These are phyloP conservation scores for Xylariaceae sp. DNA, from an alignment of 2,329 filamentous ascomycete species.

Conservation along the genomic window DNA sequence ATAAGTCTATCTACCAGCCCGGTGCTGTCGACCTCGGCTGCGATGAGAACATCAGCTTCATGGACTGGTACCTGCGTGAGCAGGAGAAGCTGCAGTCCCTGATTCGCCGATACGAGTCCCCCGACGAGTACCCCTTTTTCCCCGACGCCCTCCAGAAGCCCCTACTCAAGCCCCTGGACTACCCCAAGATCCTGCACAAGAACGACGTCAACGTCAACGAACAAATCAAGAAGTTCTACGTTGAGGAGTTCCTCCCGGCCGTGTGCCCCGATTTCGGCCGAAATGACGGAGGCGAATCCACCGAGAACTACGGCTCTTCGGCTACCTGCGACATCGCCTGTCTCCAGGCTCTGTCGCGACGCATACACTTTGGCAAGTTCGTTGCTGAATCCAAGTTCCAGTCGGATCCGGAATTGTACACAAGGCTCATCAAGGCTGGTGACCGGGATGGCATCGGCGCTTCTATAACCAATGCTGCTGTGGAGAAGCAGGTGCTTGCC, in stretches of 20 bases:
- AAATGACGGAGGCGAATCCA: slow-evolving; percentile 73
- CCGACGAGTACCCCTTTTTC: slow-evolving; percentile 98
- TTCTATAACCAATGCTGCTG: slow-evolving; percentile 82
- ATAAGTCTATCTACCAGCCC: slow-evolving; percentile 77
- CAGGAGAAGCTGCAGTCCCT: slow-evolving; percentile 88
- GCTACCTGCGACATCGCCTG: slow-evolving; percentile 87
- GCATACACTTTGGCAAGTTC: slow-evolving; percentile 98
- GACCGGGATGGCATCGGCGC: slow-evolving; percentile 78
- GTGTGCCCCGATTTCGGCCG: slow-evolving; percentile 75
- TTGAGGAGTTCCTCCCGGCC: slow-evolving; percentile 72
- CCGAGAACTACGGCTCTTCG: slow-evolving; percentile 92
- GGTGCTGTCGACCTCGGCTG: slow-evolving; percentile 72
- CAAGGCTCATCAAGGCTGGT: slow-evolving; percentile 70
- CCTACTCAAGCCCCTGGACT: slow-evolving; percentile 81
- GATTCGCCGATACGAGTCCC: slow-evolving; percentile 90
- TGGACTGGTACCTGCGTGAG: slow-evolving; percentile 89
- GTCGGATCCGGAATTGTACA: slow-evolving; percentile 75
- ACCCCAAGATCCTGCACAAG: slow-evolving; percentile 79
- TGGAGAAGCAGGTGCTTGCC: slow-evolving; percentile 89
- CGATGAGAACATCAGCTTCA: slow-evolving; percentile 58
- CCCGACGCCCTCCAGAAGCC: slow-evolving; percentile 71
- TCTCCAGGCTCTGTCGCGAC: slow-evolving; percentile 80
- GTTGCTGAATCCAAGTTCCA: slow-evolving; percentile 94
- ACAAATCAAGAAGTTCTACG: slow-evolving; percentile 81
- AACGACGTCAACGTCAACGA: slow-evolving; percentile 90